Conservation (phyloP, 73 alveolate genomes). For the Tetrahymena borealis region DNA sequence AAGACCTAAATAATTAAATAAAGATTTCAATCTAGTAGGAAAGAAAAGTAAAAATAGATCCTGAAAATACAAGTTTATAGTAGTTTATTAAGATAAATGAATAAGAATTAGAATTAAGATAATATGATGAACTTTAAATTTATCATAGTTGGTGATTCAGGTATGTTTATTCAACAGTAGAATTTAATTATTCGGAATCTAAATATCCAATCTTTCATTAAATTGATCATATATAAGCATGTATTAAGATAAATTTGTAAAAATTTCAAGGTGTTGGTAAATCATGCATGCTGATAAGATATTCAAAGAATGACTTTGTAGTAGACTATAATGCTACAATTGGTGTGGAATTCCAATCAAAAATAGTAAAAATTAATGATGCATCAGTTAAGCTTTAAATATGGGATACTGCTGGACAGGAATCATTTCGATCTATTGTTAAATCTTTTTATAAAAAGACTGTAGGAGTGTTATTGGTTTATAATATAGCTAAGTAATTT, state of each 20-base stretch:
- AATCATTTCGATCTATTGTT: conserved; percentile 84
- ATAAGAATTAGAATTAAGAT: neutral
- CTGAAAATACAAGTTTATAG: neutral
- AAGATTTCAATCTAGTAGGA: too few relatives aligned
- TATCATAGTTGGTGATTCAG: conserved; percentile 48
- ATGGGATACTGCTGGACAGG: conserved; percentile 94
- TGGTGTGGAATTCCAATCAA: conserved; percentile 69
- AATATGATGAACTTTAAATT: conserved; percentile 25
- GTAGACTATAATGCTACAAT: conserved; percentile 68
- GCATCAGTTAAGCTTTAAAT: conserved; percentile 51
- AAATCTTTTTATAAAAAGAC: conserved; percentile 89
- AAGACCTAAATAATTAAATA: too few relatives aligned
- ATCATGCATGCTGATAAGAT: conserved; percentile 53
- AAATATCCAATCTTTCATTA: too few relatives aligned
- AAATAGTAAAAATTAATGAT: conserved; percentile 23
- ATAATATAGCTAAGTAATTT: conserved; percentile 61
- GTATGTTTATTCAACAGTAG: neutral
- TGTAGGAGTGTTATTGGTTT: conserved; percentile 84
- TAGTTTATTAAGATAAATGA: neutral
- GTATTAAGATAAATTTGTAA: too few relatives aligned
- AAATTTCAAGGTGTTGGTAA: conserved; percentile 73
- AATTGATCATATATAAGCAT: too few relatives aligned
- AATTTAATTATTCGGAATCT: neutral
- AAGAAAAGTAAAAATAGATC: neutral
- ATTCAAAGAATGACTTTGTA: conserved; percentile 47